Conservation (phyloP, 1,284 basidiomycete genomes). For the Ustilago xerochloae region DNA sequence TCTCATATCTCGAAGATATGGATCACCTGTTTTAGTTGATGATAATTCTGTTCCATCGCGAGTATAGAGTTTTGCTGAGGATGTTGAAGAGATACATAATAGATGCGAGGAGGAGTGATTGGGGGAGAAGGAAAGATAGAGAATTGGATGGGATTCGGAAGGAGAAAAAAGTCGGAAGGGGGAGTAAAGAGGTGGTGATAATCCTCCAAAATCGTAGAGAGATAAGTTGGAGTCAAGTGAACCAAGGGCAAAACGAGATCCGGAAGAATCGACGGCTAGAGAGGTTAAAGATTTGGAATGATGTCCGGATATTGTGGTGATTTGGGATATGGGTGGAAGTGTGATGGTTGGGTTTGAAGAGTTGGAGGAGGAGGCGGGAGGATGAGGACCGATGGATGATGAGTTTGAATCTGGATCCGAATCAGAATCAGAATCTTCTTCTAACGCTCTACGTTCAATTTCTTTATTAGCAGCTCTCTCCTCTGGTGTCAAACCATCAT, state of each 20-base stretch:
- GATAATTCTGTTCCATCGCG: constrained; percentile 56
- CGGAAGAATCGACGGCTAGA: constrained; percentile 88
- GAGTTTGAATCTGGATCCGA: constrained; percentile 22
- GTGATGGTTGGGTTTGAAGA: background rate
- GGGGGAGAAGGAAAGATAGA: constrained; percentile 56
- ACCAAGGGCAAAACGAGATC: constrained; percentile 88
- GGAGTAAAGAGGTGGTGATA: constrained; percentile 81
- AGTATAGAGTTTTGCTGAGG: constrained; percentile 87
- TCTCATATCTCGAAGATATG: constrained; percentile 98
- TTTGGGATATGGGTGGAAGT: constrained; percentile 18
- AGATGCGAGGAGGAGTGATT: constrained; percentile 17
- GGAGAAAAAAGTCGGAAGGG: constrained; percentile 97
- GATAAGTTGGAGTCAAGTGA: constrained; percentile 97
- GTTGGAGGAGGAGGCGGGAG: background rate
- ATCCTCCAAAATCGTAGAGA: constrained; percentile 99
- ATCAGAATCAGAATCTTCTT: constrained; percentile 33
- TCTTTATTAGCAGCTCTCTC: constrained; percentile 47
- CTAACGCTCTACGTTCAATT: constrained; percentile 6
- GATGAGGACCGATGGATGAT: constrained; percentile 26
- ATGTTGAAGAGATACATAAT: constrained; percentile 79
- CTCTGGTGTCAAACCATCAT: constrained; percentile 57
- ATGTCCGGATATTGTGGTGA: constrained; percentile 78
- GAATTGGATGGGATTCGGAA: constrained; percentile 79
- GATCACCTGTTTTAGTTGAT: constrained; percentile 86
- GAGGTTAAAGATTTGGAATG: constrained; percentile 93